Evolutionary conservation across 2,329 filamentous ascomycete species (phyloP), one percentile per base, ranked within the genome.

Genomic region (Aspergillus quadricinctus): DNA sequence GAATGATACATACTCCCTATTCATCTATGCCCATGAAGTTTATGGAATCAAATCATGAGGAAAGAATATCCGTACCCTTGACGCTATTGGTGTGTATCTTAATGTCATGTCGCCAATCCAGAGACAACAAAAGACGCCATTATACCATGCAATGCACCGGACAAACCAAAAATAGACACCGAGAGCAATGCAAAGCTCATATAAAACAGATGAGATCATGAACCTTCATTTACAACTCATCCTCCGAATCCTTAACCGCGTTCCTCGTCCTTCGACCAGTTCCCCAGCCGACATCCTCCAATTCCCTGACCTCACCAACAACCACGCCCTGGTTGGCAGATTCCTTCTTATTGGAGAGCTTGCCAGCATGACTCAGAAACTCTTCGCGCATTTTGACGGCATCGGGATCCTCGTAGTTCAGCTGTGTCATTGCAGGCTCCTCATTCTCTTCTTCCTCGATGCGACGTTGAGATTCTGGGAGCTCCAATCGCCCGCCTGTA

Each of bases 341-440:
- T 14, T 56, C 55, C 4, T 62, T 56, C 53, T 71, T 69, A 17
- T 77, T 57, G 63, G 78, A 58, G 65, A 80, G 31, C 65, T 82
- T 64, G 66, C 78, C 60, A 0, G 70, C 69, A 52, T 70, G 59
- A 4, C 79, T 78, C 60, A 81, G 78, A 28, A 79, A 80, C 40
- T 79, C 80, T 35, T 83, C 81, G n/a, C 80, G 80, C 64, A 83
- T 82, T 53, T 79, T 79, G 11, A 79, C 77, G 2, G 81, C 81
- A 48, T 84, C 77, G 1, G 76, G 71, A 57, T 79, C 77, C 56
- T 80, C 77, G 55, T 80, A 80, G 28, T 76, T 75, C 19, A 80
- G 64, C 61, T 80, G 77, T 5, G 78, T 80, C 73, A 78, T 74
- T 14, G 69, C 69, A 14, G 75, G 73, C 7, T 68, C 64, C 53